Evolutionary conservation across 2,329 filamentous ascomycete genomes (phyloP), one percentile per base, ranked within the genome.

Genomic region (Paecilomyces sp.): DNA sequence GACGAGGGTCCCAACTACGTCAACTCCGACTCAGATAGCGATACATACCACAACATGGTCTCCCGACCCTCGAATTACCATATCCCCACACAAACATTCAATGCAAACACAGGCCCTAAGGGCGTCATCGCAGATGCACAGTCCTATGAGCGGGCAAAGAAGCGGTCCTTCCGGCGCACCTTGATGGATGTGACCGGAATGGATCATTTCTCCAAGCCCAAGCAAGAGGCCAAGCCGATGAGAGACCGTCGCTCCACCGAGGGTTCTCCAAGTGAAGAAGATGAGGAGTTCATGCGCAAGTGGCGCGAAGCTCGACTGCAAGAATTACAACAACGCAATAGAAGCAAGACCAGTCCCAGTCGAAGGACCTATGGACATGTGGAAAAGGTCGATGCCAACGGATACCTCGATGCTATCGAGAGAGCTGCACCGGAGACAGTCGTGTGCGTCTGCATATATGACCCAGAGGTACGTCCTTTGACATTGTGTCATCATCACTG

Each of bases 361-460:
- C 84, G 89, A 64, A 81, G 90, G 64, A 81, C 88, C 60, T 97
- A 89, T 71, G 94, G 94, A 24, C 84, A 83, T 12, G 79, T 97
- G 63, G 88, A 92, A 62, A 83, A 86, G 61, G 94, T 97, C 1
- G 92, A 97, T 79, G 93, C 91, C 7, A 80, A 89, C 64, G 94
- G 92, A 18, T 99, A 96, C 69, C 83, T 99, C n/a, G 92, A 97
- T 74, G 92, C 93, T 58, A 91, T 97, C 66, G 94, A 99, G 78
- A 94, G 91, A 76, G 91, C 93, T 3, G 82, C 86, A 47, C 77
- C 87, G 55, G 90, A 93, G 54, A 93, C 91, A 0, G 84, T 89
- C 3, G 92, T 97, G 1, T 89, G 97, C 2, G 94, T 99, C 30
- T 95, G 93, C 77, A 92, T 99, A 65, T 94, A 92, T 74, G 92